Evolutionary conservation across 306 rosid genomes (phyloP).

Genomic region (Acacia crassicarpa): DNA sequence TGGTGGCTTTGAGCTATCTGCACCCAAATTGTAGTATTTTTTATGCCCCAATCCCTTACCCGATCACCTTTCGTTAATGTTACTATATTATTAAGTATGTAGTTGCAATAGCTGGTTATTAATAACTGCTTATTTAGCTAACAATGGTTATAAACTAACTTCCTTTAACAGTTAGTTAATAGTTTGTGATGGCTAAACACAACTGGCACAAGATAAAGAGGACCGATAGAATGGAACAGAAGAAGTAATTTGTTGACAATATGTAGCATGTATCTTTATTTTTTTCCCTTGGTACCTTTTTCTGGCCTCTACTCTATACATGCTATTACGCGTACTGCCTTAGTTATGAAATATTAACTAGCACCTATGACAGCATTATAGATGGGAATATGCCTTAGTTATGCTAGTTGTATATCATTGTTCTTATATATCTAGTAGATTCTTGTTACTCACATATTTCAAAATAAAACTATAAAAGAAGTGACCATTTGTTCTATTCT

Average conservation of each 20-base stretch:
- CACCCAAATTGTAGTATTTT: background rate
- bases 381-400: background rate
- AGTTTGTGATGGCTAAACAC: background rate
- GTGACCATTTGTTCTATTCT: background rate
- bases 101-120: background rate
- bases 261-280: slow-evolving; percentile 1
- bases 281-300: background rate
- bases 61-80: background rate
- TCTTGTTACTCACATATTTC: background rate
- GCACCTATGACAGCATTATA: background rate
- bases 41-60: background rate
- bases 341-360: background rate
- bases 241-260: background rate
- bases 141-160: background rate
- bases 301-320: background rate
- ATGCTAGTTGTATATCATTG: background rate
- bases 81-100: background rate
- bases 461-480: background rate
- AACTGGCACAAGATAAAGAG: background rate
- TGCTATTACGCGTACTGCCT: background rate
- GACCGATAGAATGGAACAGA: background rate
- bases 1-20: background rate
- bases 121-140: background rate
- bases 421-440: background rate
- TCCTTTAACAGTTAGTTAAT: background rate